A percentile compares a stretch with the other conserved stretches of the same genome.
phyloP scores from a whole-genome alignment of 257 asterid genomes.

The Gentiana straminea region DNA sequence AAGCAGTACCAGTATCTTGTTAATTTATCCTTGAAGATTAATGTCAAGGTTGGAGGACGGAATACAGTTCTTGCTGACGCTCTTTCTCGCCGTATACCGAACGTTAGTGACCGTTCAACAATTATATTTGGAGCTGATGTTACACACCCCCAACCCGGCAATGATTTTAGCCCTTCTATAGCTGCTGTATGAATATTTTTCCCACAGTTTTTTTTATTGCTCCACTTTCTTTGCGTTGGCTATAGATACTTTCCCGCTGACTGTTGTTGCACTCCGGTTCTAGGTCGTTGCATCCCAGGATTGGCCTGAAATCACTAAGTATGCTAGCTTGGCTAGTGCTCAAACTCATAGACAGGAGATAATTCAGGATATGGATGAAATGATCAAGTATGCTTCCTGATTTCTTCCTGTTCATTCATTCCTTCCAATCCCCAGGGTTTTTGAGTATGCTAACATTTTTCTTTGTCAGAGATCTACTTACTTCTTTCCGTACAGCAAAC shows the following conservation, averaged over 20 bases:
- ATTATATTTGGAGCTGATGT: conserved; percentile 32
- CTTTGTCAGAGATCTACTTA: conserved; percentile 60
- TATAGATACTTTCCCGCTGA: background rate
- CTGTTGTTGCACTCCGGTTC: background rate
- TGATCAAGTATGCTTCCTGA: conserved; percentile 54
- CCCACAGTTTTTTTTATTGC: conserved; percentile 41
- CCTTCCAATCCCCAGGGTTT: background rate
- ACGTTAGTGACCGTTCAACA: conserved; percentile 23
- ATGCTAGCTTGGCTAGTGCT: conserved; percentile 25
- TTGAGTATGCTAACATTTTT: background rate
- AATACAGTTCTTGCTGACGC: conserved; percentile 28
- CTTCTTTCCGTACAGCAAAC: conserved; percentile 82
- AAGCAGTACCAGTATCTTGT: conserved; percentile 20
- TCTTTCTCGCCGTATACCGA: conserved; percentile 20
- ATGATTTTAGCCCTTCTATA: conserved; percentile 22
- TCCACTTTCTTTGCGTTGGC: background rate
- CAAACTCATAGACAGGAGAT: conserved; percentile 27
- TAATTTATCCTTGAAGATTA: conserved; percentile 25
- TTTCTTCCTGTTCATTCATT: background rate
- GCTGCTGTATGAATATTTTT: conserved; percentile 23
- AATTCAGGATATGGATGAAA: conserved; percentile 55
- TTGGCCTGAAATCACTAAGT: conserved; percentile 28
- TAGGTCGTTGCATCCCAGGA: conserved; percentile 35
- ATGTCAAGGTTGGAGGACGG: conserved; percentile 32
- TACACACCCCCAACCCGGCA: conserved; percentile 27